Evolutionary conservation across 2,329 filamentous ascomycete genomes (phyloP), one percentile per base, ranked within the genome.

Genomic region (Grosmannia huntii): DNA sequence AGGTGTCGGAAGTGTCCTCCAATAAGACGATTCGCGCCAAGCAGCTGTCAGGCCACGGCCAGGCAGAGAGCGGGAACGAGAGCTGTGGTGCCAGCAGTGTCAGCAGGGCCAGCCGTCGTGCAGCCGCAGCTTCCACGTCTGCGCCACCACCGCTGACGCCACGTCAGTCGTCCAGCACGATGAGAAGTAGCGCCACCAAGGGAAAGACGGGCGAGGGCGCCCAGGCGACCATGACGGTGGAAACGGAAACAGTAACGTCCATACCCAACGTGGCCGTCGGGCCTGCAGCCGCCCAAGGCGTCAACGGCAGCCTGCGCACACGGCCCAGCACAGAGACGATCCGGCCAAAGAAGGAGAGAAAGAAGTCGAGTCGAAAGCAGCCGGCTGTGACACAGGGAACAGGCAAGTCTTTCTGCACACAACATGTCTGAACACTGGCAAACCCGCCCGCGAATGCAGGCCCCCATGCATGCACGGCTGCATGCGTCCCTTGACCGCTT

Each of bases 281-380:
- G 7, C 73, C 78, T 44, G 77, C 79, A n/a, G 83, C 84, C 23
- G 77, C 80, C 21, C 82, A 82, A 59, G 85, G 87, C 50, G 72
- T 75, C 31, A 83, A 78, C 65, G 85, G 87, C 50, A 95, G 87
- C 63, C 75, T 99, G 51, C 86, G 90, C 65, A 81, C 89, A 59
- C 95, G 95, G 70, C 85, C 87, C 9, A 97, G 92, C 71, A 88
- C 85, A n/a, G 94, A 99, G 70, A 99, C 94, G 0, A 96, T 99
- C 65, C 84, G 90, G 62, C 91, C 94, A 2, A 94, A 86, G 74
- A 96, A 94, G 74, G 90, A 96, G 57, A 92, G 92, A 75, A 95
- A 89, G 75, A 90, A 85, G 71, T 73, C 79, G 41, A 73, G 79
- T 53, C 85, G 90, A 61, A 96, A 96, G 72, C 81, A 89, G 60